Conservation (phyloP, 768 basidiomycete species). For the Botryobasidium botryosum region DNA sequence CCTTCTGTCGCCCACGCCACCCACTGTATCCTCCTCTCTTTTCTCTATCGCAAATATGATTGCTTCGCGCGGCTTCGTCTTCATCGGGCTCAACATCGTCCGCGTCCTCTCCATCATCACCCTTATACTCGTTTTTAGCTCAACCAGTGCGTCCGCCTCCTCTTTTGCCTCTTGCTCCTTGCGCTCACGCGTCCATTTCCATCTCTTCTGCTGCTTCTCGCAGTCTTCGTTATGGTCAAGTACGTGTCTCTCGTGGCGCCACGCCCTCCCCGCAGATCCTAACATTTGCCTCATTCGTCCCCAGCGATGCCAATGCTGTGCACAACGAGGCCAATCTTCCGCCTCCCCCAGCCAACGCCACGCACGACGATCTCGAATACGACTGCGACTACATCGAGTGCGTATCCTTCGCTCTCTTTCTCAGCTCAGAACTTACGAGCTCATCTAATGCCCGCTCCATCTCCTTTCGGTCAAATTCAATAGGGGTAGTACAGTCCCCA, state of each 20-base stretch:
- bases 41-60: too few relatives aligned
- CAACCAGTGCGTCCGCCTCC: slow-evolving; percentile 16
- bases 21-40: too few relatives aligned
- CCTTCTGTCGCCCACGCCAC: too few relatives aligned
- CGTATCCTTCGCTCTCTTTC: slow-evolving; percentile 16
- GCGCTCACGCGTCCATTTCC: background rate
- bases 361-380: slow-evolving; percentile 22
- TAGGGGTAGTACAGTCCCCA: slow-evolving; percentile 36
- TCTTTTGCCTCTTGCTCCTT: too few relatives aligned
- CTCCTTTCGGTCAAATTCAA: too few relatives aligned
- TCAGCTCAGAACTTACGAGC: background rate
- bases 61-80: slow-evolving; percentile 21
- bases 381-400: slow-evolving; percentile 70
- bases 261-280: background rate
- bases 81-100: slow-evolving; percentile 64
- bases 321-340: slow-evolving; percentile 26
- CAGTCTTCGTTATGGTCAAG: slow-evolving; percentile 44
- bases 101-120: slow-evolving; percentile 66
- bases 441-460: background rate
- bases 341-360: slow-evolving; percentile 16
- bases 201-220: background rate
- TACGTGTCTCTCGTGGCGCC: too few relatives aligned
- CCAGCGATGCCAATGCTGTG: slow-evolving; percentile 49
- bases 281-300: background rate
- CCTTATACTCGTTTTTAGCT: slow-evolving; percentile 58